Evolutionary conservation across 208 protist species (phyloP).

Genomic region (Leishmania mexicana): DNA sequence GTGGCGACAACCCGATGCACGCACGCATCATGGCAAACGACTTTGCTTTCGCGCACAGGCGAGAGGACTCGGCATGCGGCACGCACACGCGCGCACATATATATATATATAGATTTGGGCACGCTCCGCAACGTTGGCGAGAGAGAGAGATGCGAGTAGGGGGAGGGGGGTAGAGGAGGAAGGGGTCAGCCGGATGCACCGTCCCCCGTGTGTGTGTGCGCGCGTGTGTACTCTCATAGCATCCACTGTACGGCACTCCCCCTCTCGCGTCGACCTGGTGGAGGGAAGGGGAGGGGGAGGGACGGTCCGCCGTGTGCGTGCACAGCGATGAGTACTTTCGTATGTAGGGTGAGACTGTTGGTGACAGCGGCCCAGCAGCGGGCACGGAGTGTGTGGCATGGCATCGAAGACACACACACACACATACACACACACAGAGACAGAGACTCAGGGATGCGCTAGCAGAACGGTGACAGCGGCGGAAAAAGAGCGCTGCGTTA

Average conservation of each 20-base stretch:
- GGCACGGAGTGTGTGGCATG: not conserved
- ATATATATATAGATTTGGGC: not conserved
- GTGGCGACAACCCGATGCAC: not conserved
- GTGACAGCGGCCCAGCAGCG: no score
- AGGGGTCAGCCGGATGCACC: not conserved
- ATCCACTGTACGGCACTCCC: not conserved
- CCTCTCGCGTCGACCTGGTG: not conserved
- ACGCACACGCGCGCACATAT: not conserved
- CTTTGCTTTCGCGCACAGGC: not conserved
- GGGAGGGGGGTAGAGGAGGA: not conserved
- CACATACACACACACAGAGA: not conserved
- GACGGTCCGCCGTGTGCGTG: not conserved
- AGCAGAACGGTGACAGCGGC: not conserved
- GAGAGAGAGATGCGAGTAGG: not conserved
- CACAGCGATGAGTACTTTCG: not conserved
- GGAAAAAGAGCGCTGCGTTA: not conserved
- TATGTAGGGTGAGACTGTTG: not conserved
- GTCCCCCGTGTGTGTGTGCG: not conserved
- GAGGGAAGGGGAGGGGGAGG: not conserved
- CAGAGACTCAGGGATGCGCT: not conserved
- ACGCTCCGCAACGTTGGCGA: no score
- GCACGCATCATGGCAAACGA: not conserved
- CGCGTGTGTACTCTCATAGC: not conserved
- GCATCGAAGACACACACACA: not conserved
- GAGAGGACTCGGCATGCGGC: not conserved